Percentiles rank a stretch among this genome's conserved stretches.
Evolutionary conservation across 805 yeast genomes (phyloP).

Genomic region (Priceomyces castillae): DNA sequence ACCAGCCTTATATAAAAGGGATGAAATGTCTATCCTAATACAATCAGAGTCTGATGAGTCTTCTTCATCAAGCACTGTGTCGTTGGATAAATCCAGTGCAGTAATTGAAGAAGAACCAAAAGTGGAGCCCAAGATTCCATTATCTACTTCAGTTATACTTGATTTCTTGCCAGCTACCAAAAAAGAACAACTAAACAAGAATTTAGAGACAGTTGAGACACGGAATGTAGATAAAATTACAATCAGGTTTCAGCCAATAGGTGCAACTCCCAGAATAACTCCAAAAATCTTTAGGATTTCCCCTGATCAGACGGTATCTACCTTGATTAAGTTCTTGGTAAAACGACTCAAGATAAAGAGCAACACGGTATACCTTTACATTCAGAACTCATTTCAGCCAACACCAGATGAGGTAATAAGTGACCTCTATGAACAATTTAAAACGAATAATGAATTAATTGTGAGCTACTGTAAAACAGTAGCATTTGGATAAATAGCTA

Average conservation of each 20-base stretch:
- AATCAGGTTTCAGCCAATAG: constrained; percentile 58
- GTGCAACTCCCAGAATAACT: constrained; percentile 49
- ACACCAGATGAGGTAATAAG: constrained; percentile 39
- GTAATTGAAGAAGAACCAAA: constrained; percentile 7
- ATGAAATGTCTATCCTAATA: constrained; percentile 8
- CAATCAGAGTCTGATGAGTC: constrained; percentile 10
- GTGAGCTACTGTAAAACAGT: constrained; percentile 37
- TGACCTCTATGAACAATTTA: constrained; percentile 28
- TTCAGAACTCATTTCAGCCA: constrained; percentile 42
- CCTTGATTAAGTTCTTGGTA: constrained; percentile 44
- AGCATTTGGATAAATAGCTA: constrained; percentile 38
- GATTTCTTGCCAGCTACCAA: constrained; percentile 11
- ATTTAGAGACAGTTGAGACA: constrained; percentile 1
- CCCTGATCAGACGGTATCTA: constrained; percentile 44
- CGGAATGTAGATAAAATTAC: constrained; percentile 34
- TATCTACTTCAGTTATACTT: constrained; percentile 17
- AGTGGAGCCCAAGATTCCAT: constrained; percentile 15
- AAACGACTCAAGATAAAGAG: constrained; percentile 31
- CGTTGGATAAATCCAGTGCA: constrained; percentile 5
- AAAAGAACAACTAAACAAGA: constrained; percentile 9
- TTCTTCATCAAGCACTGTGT: constrained; percentile 4
- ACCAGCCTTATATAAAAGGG: neutral
- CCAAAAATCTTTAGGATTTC: constrained; percentile 54
- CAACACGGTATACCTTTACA: constrained; percentile 28
- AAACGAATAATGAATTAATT: constrained; percentile 34